Evolutionary conservation across 106 monocot species (phyloP).

Genomic region (Cymbidium sinense): DNA sequence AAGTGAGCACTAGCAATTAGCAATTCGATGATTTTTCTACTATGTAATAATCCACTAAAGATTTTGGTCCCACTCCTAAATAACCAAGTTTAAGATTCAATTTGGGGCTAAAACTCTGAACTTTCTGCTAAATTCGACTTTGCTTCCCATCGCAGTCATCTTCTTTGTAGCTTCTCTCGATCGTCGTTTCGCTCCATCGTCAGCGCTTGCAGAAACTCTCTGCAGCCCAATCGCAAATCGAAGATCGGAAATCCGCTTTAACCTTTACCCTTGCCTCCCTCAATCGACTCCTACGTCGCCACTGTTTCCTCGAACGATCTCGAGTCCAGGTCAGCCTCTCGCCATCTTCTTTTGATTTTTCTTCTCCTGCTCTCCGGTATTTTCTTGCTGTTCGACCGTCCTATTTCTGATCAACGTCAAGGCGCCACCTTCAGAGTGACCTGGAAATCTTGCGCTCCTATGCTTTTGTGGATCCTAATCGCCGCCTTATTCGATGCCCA

Average conservation of each 20-base stretch:
- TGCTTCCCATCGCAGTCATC: background rate
- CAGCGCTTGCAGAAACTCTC: background rate
- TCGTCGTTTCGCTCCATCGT: background rate
- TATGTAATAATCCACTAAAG: too few relatives aligned
- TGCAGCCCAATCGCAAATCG: background rate
- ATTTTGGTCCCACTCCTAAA: too few relatives aligned
- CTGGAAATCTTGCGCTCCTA: background rate
- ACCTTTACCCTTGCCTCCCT: background rate
- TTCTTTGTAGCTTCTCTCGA: background rate
- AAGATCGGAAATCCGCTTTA: background rate
- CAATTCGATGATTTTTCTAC: too few relatives aligned
- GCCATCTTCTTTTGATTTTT: background rate
- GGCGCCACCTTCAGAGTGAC: background rate
- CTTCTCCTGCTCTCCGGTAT: background rate
- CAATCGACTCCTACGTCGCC: too few relatives aligned
- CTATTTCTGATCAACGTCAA: background rate
- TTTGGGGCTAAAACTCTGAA: too few relatives aligned
- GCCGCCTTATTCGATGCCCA: background rate
- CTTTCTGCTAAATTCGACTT: too few relatives aligned
- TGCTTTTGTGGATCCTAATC: background rate
- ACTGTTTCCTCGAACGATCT: background rate
- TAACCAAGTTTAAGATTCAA: too few relatives aligned
- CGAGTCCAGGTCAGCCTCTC: background rate
- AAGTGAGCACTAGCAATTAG: too few relatives aligned
- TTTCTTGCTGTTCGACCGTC: background rate